Base-by-base conservation (phyloP, 805 yeast species). In the Pichia cabralensis region DNA sequence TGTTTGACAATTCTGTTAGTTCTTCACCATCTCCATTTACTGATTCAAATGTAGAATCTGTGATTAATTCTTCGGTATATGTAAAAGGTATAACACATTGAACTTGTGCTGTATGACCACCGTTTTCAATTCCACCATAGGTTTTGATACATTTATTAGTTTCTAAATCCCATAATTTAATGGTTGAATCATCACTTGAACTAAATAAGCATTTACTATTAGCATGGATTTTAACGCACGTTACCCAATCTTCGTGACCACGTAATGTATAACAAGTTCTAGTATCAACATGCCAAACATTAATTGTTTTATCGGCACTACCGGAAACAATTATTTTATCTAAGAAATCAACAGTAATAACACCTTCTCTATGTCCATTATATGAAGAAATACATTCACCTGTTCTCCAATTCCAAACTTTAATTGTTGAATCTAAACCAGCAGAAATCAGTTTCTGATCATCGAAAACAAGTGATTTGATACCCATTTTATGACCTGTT, bases 271-370 rank as follows among this genome's bases (percentile, higher is more conserved):
- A 84, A 52, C 96, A 92, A 1, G 94, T 82, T 59, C 95, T 69
- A 6, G 86, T 75, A 53, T 83, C 95, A 30, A 92, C 95, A 55
- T 92, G 94, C 98, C 98, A 92, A 11, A 92, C 88, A 56, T 86
- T 85, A 35, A 92, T 80, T 0, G 95, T 85, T 42, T 74, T 71
- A 60, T 92, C 98, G 0, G 95, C 95, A 23, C 94, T 78, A 0
- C 97, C 98, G 8, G 92, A 78, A 1, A 86, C 96, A 50, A 92
- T 86, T 21, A 84, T 66, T 49, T 83, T 84, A 43, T 73, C 69
- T 43, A 66, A 67, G 45, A 85, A 82, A 56, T 89, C 96, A 34
- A 92, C 85, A 44, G 83, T 74, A 27, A 81, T 65, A 4, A 92
- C 95, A 33, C 84, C 76, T 49, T 81, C 92, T 32, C 76, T 78